These are phyloP conservation scores for Globisporangium solare DNA, from an alignment of 352 stramenopile genomes.

Conservation along the genomic window DNA sequence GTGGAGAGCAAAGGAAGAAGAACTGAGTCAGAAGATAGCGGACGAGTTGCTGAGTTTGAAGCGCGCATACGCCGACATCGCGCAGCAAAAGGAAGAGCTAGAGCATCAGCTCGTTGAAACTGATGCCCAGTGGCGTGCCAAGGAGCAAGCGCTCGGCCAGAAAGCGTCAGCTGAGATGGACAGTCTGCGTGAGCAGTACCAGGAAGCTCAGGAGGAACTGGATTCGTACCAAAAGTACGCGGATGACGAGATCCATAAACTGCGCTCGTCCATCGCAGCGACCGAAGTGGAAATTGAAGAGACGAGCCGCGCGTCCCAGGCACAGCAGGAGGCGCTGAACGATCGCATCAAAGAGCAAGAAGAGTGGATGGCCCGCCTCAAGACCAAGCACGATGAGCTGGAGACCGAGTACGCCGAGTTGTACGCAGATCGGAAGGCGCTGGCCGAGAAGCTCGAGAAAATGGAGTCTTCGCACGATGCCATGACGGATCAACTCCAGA, in stretches of 20 bases:
- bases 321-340: constrained; percentile 25
- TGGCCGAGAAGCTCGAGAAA: constrained; percentile 23
- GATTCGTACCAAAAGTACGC: constrained; percentile 46
- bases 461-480: constrained; percentile 24
- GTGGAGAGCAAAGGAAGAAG: constrained; percentile 6
- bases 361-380: constrained; percentile 18
- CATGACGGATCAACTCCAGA: constrained; percentile 25
- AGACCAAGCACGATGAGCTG: constrained; percentile 25
- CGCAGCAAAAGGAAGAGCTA: constrained; percentile 25
- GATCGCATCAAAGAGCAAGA: constrained; percentile 22
- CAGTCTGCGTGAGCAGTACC: constrained; percentile 35
- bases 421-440: constrained; percentile 17
- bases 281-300: constrained; percentile 33
- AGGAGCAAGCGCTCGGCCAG: constrained; percentile 27
- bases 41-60: constrained; percentile 15
- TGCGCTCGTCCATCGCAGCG: constrained; percentile 33
- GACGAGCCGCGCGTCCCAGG: constrained; percentile 16
- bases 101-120: constrained; percentile 22
- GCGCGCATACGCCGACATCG: constrained; percentile 16
- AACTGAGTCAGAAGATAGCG: constrained; percentile 16
- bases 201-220: constrained; percentile 44
- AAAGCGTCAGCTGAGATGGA: constrained; percentile 29
- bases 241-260: constrained; percentile 44
- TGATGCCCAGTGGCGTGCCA: constrained; percentile 30
- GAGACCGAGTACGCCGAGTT: constrained; percentile 28